phyloP scores from a whole-genome alignment of 176 grass and related monocot genomes.

The Typha latifolia region DNA sequence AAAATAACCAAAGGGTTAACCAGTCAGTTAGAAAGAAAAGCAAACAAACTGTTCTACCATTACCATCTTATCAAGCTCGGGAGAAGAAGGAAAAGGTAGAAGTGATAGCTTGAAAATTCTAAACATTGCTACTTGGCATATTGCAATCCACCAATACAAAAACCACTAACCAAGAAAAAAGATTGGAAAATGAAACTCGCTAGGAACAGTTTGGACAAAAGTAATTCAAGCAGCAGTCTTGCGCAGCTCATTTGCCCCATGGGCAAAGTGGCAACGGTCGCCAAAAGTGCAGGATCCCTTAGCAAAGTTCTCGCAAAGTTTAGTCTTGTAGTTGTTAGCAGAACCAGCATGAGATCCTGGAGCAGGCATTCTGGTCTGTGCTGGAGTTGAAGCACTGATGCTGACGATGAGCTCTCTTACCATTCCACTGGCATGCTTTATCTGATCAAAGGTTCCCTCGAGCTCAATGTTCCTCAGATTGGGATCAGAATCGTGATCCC shows the following conservation, averaged over 20 bases:
- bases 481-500: slow-evolving; percentile 52
- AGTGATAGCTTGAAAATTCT: too few species aligned
- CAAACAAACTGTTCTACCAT: too few species aligned
- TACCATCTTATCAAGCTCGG: too few species aligned
- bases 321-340: slow-evolving; percentile 70
- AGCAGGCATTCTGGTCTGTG: slow-evolving; percentile 21
- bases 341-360: slow-evolving; percentile 6
- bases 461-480: slow-evolving; percentile 91
- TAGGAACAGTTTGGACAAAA: background rate
- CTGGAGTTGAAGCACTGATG: slow-evolving; percentile 30
- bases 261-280: slow-evolving; percentile 83
- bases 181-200: background rate
- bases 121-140: too few species aligned
- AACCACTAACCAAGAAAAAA: background rate
- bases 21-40: too few species aligned
- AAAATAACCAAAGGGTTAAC: too few species aligned
- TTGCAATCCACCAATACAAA: too few species aligned
- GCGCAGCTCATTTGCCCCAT: slow-evolving; percentile 62
- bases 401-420: slow-evolving; percentile 61
- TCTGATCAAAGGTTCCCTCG: slow-evolving; percentile 86
- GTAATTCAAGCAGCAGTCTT: slow-evolving; percentile 24
- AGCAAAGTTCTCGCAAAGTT: slow-evolving; percentile 74
- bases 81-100: too few species aligned
- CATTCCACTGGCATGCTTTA: slow-evolving; percentile 77
- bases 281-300: slow-evolving; percentile 72